These are phyloP conservation scores for Phytophthora idaei DNA, from an alignment of 352 stramenopile genomes.

Conservation along the genomic window DNA sequence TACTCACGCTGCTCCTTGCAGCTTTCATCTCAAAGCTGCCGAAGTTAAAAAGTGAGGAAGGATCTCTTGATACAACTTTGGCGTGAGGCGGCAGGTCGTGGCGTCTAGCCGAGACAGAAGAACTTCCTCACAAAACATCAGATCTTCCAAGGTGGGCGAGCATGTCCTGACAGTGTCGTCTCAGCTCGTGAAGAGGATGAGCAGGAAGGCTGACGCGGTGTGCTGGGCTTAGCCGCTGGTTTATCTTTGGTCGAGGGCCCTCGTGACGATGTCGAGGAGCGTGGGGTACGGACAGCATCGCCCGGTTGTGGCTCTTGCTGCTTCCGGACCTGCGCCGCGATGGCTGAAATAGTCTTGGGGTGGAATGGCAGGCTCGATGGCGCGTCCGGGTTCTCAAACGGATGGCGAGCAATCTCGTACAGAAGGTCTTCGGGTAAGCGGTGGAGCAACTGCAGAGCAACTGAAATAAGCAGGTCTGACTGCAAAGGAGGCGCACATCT, in stretches of 20 bases:
- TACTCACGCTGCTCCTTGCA: no score
- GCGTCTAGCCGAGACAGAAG: conserved; percentile 36
- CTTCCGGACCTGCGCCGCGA: conserved; percentile 50
- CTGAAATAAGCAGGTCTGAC: conserved; percentile 83
- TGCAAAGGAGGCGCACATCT: conserved; percentile 82
- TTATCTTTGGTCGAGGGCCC: conserved; percentile 18
- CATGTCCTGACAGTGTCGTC: conserved; percentile 8
- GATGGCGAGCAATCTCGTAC: conserved; percentile 87
- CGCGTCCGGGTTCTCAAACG: conserved; percentile 72
- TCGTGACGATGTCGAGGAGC: conserved; percentile 11
- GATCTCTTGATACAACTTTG: no score
- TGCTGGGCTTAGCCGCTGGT: conserved; percentile 2
- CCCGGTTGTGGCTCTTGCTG: conserved; percentile 30
- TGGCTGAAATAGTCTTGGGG: conserved; percentile 51
- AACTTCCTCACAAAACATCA: conserved; percentile 44
- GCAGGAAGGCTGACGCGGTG: conserved; percentile 20
- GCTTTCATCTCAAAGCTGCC: no score
- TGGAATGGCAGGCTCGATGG: conserved; percentile 63
- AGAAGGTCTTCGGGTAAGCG: conserved; percentile 86
- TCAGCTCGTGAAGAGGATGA: conserved; percentile 18
- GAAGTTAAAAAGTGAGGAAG: no score
- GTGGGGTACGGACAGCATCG: conserved; percentile 3
- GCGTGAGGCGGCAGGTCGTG: no score
- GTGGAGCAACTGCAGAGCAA: conserved; percentile 85
- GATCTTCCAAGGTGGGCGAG: conserved; percentile 43